These are phyloP conservation scores for Ganoderma lingzhi DNA, from an alignment of 1,284 basidiomycete species.

Conservation along the genomic window DNA sequence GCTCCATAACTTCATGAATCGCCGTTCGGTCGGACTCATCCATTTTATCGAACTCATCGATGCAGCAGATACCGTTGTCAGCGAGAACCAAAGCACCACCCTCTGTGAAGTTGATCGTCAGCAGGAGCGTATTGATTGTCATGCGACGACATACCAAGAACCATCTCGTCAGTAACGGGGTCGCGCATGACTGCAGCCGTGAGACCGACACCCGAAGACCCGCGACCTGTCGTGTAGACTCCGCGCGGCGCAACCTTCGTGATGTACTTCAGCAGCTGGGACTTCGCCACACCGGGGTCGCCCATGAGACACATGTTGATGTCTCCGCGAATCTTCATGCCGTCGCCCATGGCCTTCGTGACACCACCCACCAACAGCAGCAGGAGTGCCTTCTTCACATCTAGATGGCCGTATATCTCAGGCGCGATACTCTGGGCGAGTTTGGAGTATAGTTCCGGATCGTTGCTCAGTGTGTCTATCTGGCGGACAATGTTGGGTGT, in stretches of 20 bases:
- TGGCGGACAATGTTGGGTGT: conserved; percentile 85
- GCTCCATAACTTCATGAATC: conserved; percentile 99
- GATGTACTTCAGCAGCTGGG: conserved; percentile 97
- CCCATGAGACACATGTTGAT: conserved; percentile 99
- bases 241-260: conserved; percentile 98
- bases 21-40: conserved; percentile 97
- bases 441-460: conserved; percentile 86
- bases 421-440: conserved; percentile 93
- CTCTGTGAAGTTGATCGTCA: conserved; percentile 60
- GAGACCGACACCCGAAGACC: conserved; percentile 97
- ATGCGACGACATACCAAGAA: conserved; percentile 75
- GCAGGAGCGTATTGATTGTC: neutral
- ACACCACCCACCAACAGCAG: conserved; percentile 96
- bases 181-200: conserved; percentile 99
- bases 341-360: conserved; percentile 94
- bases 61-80: conserved; percentile 99
- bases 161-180: conserved; percentile 99
- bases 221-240: conserved; percentile 98
- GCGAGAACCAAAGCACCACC: conserved; percentile 98
- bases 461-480: conserved; percentile 77
- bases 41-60: conserved; percentile 99
- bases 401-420: conserved; percentile 98
- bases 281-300: conserved; percentile 99
- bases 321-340: conserved; percentile 99
- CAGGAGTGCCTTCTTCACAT: conserved; percentile 98